phyloP scores from a whole-genome alignment of 768 basidiomycete species.

The Collybiopsis luxurians region DNA sequence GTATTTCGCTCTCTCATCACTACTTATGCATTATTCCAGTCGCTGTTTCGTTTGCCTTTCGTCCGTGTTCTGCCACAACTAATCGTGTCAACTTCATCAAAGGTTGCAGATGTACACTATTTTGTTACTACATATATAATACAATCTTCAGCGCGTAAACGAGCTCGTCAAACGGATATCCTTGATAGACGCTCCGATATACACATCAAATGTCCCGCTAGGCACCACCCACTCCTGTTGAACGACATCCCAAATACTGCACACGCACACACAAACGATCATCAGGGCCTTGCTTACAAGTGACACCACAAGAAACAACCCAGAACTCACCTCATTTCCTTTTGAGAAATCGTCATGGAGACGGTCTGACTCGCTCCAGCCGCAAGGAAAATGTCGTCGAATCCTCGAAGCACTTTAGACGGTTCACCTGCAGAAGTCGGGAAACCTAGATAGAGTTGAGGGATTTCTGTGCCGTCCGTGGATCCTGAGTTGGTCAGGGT shows the following conservation, averaged over 20 bases:
- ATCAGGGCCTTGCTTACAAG: no score
- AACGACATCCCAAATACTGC: slow-evolving; percentile 51
- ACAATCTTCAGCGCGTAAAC: slow-evolving; percentile 13
- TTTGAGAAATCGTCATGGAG: slow-evolving; percentile 31
- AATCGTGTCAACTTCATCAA: no score
- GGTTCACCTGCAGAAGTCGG: slow-evolving; percentile 47
- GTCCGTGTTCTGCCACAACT: no score
- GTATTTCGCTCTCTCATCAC: no score
- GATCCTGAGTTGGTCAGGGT: slow-evolving; percentile 45
- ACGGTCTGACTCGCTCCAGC: slow-evolving; percentile 34
- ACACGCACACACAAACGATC: not conserved
- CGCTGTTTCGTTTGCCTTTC: no score
- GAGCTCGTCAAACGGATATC: slow-evolving; percentile 41
- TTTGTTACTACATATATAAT: no score
- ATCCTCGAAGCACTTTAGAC: slow-evolving; percentile 47
- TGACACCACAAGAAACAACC: not conserved
- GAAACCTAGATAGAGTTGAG: slow-evolving; percentile 53
- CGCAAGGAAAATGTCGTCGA: slow-evolving; percentile 43
- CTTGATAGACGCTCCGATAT: slow-evolving; percentile 49
- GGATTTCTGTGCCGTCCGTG: slow-evolving; percentile 49
- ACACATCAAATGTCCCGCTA: slow-evolving; percentile 48
- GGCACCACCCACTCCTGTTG: slow-evolving; percentile 51
- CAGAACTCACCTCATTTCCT: slow-evolving; percentile 43
- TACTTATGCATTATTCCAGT: no score
- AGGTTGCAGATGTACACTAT: no score